Conservation (phyloP, 2,329 filamentous ascomycete species). For the Arachnopeziza araneosa region DNA sequence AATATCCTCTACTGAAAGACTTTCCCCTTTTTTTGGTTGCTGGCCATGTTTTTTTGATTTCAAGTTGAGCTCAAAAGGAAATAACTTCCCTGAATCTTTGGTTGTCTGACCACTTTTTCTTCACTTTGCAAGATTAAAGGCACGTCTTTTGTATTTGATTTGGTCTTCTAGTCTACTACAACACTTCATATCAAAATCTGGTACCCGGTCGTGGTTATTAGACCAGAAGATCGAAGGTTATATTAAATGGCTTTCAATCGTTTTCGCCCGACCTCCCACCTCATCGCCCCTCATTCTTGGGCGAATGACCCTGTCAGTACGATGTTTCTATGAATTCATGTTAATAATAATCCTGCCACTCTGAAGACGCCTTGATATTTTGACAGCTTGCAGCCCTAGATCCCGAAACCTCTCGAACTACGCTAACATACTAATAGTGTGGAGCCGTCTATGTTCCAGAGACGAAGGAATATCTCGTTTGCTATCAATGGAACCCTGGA, state of each 20-base stretch:
- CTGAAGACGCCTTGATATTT: not conserved
- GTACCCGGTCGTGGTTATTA: not conserved
- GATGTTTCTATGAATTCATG: not conserved
- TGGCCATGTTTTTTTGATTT: too few relatives aligned
- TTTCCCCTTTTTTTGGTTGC: not conserved
- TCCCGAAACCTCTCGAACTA: not conserved
- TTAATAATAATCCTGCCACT: not conserved
- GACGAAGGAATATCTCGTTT: slow-evolving; percentile 41
- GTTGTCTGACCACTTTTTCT: too few relatives aligned
- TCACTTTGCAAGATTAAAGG: too few relatives aligned
- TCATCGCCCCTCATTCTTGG: slow-evolving; percentile 45
- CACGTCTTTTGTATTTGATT: not conserved
- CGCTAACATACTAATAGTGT: slow-evolving; percentile 33
- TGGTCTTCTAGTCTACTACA: not conserved
- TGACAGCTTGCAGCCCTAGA: too few relatives aligned
- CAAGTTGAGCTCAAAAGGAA: too few relatives aligned
- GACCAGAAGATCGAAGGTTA: not conserved
- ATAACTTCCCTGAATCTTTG: too few relatives aligned
- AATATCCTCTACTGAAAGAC: not conserved
- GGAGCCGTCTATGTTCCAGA: slow-evolving; percentile 39
- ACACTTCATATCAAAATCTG: not conserved
- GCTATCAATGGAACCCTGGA: slow-evolving; percentile 50
- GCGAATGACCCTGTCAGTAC: slow-evolving; percentile 47
- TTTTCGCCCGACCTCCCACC: slow-evolving; percentile 37
- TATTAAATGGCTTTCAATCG: slow-evolving; percentile 7